phyloP scores from a whole-genome alignment of 2,329 filamentous ascomycete genomes.

The Calonectria pseudoturangicola region DNA sequence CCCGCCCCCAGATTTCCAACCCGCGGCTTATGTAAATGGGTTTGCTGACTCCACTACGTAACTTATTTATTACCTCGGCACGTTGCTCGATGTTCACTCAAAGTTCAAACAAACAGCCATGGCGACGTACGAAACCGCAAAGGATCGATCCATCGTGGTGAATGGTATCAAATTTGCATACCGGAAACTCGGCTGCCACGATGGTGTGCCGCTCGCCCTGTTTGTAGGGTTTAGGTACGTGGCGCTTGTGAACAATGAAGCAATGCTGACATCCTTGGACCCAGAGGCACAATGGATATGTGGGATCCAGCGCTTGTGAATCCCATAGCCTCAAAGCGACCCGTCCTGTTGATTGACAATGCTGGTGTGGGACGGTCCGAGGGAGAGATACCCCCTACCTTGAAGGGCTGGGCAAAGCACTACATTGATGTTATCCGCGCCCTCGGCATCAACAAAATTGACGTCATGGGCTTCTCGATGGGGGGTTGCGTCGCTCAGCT shows the following conservation, averaged over 20 bases:
- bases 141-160: slow-evolving; percentile 55
- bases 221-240: slow-evolving; percentile 58
- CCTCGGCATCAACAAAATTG: slow-evolving; percentile 62
- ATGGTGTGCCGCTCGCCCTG: slow-evolving; percentile 58
- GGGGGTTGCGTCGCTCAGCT: slow-evolving; percentile 68
- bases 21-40: no score
- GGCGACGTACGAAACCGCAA: slow-evolving; percentile 56
- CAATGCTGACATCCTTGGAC: not conserved
- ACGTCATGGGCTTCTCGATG: slow-evolving; percentile 71
- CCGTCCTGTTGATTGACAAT: slow-evolving; percentile 68
- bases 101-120: slow-evolving; percentile 43
- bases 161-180: slow-evolving; percentile 58
- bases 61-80: not conserved
- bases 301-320: slow-evolving; percentile 68
- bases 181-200: slow-evolving; percentile 53
- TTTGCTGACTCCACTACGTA: no score
- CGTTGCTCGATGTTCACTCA: not conserved
- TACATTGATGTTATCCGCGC: slow-evolving; percentile 60
- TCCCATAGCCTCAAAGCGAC: slow-evolving; percentile 62
- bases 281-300: slow-evolving; percentile 62
- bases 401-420: slow-evolving; percentile 57
- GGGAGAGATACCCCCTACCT: slow-evolving; percentile 62
- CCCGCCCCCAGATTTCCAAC: no score
- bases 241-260: not conserved
- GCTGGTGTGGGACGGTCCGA: slow-evolving; percentile 67